Conservation (phyloP, 2,329 filamentous ascomycete genomes). For the Biscogniauxia mediterranea region DNA sequence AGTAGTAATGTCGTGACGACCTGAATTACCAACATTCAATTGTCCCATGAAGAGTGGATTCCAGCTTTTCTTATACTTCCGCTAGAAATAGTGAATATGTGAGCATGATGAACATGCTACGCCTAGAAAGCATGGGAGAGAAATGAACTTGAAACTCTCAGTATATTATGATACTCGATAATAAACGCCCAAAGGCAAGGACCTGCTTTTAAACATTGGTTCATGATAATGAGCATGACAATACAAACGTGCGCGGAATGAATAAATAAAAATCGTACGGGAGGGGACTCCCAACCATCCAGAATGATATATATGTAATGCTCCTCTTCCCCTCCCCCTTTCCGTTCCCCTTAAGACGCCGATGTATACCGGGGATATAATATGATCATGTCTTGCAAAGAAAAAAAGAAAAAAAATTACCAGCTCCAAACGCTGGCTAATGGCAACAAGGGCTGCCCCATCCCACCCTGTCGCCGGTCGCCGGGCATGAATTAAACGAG, state of each 20-base stretch:
- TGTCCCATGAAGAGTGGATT: background rate
- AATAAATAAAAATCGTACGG: background rate
- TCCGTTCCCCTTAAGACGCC: background rate
- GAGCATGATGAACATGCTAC: too few species aligned
- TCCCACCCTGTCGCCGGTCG: background rate
- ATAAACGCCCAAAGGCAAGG: background rate
- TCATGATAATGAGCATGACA: background rate
- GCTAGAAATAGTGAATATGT: too few species aligned
- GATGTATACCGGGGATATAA: background rate
- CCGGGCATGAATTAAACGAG: background rate
- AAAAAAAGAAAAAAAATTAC: too few species aligned
- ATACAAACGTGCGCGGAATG: background rate
- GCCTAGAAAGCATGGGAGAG: background rate
- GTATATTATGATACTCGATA: background rate
- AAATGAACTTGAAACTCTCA: background rate
- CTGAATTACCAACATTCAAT: background rate
- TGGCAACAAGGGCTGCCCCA: background rate
- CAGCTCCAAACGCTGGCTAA: background rate
- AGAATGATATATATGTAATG: background rate
- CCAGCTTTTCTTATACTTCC: too few species aligned
- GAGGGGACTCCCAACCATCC: background rate
- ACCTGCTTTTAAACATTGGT: background rate
- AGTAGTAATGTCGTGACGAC: background rate
- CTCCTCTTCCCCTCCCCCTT: background rate
- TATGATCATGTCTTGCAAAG: background rate